These are phyloP conservation scores for Ramaria rubella DNA, from an alignment of 768 basidiomycete species.

Conservation along the genomic window DNA sequence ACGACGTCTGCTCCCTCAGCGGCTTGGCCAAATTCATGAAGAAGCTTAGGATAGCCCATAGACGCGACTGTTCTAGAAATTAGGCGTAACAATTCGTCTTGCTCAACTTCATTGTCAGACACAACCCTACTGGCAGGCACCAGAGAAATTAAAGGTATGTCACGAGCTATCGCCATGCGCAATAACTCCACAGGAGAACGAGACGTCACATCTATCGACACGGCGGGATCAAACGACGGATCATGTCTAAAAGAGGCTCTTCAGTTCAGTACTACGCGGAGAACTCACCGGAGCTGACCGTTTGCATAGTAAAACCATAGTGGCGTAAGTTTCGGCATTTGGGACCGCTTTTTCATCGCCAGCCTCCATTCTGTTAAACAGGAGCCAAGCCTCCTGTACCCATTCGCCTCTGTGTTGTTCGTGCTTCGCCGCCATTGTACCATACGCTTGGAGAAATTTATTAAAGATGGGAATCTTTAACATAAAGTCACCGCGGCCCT, in stretches of 20 bases:
- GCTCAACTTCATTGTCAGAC: slow-evolving; percentile 46
- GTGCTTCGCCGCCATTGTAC: slow-evolving; percentile 47
- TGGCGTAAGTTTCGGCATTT: slow-evolving; percentile 55
- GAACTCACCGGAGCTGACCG: slow-evolving; percentile 34
- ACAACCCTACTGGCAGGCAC: slow-evolving; percentile 41
- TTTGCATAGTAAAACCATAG: slow-evolving; percentile 55
- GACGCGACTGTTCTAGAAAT: slow-evolving; percentile 58
- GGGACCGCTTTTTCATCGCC: slow-evolving; percentile 43
- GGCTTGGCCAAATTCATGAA: slow-evolving; percentile 51
- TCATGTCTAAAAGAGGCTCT: slow-evolving; percentile 29
- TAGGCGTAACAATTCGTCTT: slow-evolving; percentile 36
- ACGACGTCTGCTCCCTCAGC: slow-evolving; percentile 36
- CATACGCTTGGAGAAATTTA: slow-evolving; percentile 57
- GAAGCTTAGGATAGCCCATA: slow-evolving; percentile 41
- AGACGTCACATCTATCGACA: not conserved
- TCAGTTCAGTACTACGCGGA: not conserved
- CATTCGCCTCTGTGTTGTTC: slow-evolving; percentile 46
- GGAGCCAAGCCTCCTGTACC: slow-evolving; percentile 53
- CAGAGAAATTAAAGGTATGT: slow-evolving; percentile 44
- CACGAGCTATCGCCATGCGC: slow-evolving; percentile 38
- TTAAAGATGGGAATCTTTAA: slow-evolving; percentile 50
- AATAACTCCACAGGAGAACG: slow-evolving; percentile 31
- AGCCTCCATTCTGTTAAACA: slow-evolving; percentile 53
- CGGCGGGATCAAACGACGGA: slow-evolving; percentile 24
- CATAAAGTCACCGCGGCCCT: slow-evolving; percentile 31